Evolutionary conservation across 1,284 basidiomycete genomes (phyloP).

Genomic region (Jaminaea rosea): DNA sequence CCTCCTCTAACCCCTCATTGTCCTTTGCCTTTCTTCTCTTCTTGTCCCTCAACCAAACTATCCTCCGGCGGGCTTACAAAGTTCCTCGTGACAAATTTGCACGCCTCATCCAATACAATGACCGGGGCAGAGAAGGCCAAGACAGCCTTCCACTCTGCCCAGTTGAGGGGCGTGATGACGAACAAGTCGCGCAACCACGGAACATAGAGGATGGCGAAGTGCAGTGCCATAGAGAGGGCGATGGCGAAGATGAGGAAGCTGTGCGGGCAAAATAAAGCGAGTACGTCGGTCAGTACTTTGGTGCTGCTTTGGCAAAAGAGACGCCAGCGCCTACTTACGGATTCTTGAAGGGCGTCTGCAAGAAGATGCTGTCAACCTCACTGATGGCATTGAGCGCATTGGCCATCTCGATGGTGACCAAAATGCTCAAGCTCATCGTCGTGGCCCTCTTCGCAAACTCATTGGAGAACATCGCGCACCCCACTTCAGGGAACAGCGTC

Average conservation of each 20-base stretch:
- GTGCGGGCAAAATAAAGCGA: too few relatives aligned
- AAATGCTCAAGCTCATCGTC: constrained; percentile 87
- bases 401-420: constrained; percentile 95
- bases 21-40: background rate
- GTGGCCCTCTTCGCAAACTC: constrained; percentile 68
- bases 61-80: constrained; percentile 8
- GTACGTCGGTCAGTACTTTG: too few relatives aligned
- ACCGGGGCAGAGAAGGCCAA: constrained; percentile 80
- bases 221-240: constrained; percentile 76
- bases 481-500: constrained; percentile 70
- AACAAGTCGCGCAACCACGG: constrained; percentile 53
- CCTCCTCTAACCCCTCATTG: too few relatives aligned
- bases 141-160: constrained; percentile 90
- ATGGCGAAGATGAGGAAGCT: constrained; percentile 64
- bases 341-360: constrained; percentile 85
- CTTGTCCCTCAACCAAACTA: background rate
- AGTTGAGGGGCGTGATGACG: constrained; percentile 81
- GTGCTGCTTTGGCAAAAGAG: too few relatives aligned
- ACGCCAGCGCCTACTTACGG: too few relatives aligned
- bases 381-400: constrained; percentile 97
- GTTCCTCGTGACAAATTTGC: constrained; percentile 64
- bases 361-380: constrained; percentile 89
- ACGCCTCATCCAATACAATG: constrained; percentile 75
- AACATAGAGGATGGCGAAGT: constrained; percentile 84
- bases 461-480: constrained; percentile 87